Evolutionary conservation across 139 green algal genomes (phyloP), one percentile per base, ranked within the genome.

Genomic region (Tetradesmus lagerheimii): DNA sequence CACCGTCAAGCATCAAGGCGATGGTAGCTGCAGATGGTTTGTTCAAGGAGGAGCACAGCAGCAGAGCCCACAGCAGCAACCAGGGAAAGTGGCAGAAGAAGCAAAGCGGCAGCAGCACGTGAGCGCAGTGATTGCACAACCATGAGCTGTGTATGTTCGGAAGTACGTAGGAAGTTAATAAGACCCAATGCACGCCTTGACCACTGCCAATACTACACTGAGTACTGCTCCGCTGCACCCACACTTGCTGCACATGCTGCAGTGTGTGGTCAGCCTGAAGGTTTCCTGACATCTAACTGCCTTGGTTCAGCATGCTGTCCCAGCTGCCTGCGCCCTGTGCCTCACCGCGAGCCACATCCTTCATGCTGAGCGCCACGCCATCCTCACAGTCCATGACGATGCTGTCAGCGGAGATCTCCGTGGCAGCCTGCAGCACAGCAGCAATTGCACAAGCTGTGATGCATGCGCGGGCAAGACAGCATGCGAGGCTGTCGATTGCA

Each of bases 311-410:
- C 57, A 71, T 31, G 76, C 37, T 47, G 37, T 5, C 23, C 16
- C 35, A 8, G 37, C 76, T 53, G 74, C 74, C 11, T 29, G 74
- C 34, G 18, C n/a, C 25, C 11, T 31, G 29, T 64, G 43, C 16
- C 83, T 64, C 43, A 50, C 71, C 76, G 3, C 91, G 74, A 18
- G 91, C 91, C 1, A 47, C 84, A 14, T 47, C 67, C 64, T 93
- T 93, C 34, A 67, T 82, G 86, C 34, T 91, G 8, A 53, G 14
- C 20, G 90, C 91, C 86, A 93, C 91, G 0, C 90, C 91, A 45
- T 93, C 91, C 83, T 93, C 91, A 15, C 88, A 85, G 23, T 93
- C 91, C 75, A 93, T 76, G 25, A 89, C 84, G 1, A 93, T 89
- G 45, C 85, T 85, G 71, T 93, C 91, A 20, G 57, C 89, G 0